phyloP scores from a whole-genome alignment of 2,329 filamentous ascomycete genomes.

The Cladosporium velox region DNA sequence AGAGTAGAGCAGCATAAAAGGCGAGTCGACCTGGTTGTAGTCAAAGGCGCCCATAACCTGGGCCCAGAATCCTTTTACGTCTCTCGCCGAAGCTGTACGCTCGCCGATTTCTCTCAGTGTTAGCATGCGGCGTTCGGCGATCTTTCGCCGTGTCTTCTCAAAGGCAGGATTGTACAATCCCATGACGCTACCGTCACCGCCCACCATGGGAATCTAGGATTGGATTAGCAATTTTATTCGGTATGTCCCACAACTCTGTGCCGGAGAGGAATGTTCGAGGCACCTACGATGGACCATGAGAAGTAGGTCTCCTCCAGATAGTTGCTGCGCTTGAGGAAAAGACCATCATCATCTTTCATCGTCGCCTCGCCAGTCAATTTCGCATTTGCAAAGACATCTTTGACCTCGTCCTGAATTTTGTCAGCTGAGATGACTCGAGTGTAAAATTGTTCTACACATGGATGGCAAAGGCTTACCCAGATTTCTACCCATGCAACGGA shows the following conservation, averaged over 20 bases:
- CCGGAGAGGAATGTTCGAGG: not conserved
- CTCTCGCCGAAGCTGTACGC: conserved; percentile 69
- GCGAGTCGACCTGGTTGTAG: conserved; percentile 73
- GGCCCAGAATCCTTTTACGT: conserved; percentile 72
- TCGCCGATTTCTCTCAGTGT: conserved; percentile 77
- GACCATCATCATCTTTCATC: conserved; percentile 79
- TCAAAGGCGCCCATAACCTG: conserved; percentile 69
- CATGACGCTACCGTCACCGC: conserved; percentile 67
- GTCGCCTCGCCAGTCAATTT: conserved; percentile 72
- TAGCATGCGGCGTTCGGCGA: conserved; percentile 78
- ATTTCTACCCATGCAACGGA: conserved; percentile 70
- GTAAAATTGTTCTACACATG: not conserved
- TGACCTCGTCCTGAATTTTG: conserved; percentile 54
- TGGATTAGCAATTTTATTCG: not conserved
- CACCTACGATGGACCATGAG: conserved; percentile 66
- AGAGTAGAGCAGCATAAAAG: conserved; percentile 76
- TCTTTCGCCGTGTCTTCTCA: conserved; percentile 76
- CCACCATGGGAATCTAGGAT: conserved; percentile 66
- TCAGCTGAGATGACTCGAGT: not conserved
- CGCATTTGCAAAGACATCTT: conserved; percentile 68
- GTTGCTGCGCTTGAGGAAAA: conserved; percentile 70
- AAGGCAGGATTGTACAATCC: conserved; percentile 80
- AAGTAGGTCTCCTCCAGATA: conserved; percentile 80
- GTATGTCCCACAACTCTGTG: not conserved
- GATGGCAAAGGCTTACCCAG: conserved; percentile 51